Evolutionary conservation across 129 eudicot species (phyloP).

Genomic region (Chrysanthemum makinoi): DNA sequence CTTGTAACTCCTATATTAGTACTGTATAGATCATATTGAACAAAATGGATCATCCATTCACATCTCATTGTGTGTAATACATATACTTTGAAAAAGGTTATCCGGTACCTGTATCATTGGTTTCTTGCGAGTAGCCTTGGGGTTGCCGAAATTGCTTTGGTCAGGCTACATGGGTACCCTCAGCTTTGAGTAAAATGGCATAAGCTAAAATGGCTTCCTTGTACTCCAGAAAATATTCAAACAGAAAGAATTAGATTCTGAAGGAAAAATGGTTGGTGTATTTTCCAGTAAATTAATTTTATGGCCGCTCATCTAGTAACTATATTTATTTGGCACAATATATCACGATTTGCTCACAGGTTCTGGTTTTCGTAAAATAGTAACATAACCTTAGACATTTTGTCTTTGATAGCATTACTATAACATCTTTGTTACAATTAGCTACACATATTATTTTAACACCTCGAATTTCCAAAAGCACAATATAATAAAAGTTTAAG

Average conservation of each 20-base stretch:
- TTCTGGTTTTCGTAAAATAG: not conserved
- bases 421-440: not conserved
- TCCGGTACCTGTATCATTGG: too few species aligned
- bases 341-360: not conserved
- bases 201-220: slow-evolving; percentile 92
- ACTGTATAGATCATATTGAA: too few species aligned
- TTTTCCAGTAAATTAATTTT: not conserved
- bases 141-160: too few species aligned
- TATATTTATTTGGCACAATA: slow-evolving; percentile 2
- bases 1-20: too few species aligned
- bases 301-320: not conserved
- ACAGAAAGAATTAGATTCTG: slow-evolving; percentile 13
- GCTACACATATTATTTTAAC: not conserved
- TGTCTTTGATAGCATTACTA: too few species aligned
- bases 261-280: slow-evolving; percentile 14
- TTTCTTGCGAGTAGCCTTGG: not conserved
- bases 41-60: too few species aligned
- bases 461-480: not conserved
- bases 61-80: too few species aligned
- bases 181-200: slow-evolving; percentile 66
- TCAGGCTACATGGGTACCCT: slow-evolving; percentile 57
- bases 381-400: too few species aligned
- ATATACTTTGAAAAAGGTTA: too few species aligned
- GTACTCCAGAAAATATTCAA: slow-evolving; percentile 56
- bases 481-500: not conserved